Conservation (phyloP, 768 basidiomycete species). For the Macrolepiota dolichaula region DNA sequence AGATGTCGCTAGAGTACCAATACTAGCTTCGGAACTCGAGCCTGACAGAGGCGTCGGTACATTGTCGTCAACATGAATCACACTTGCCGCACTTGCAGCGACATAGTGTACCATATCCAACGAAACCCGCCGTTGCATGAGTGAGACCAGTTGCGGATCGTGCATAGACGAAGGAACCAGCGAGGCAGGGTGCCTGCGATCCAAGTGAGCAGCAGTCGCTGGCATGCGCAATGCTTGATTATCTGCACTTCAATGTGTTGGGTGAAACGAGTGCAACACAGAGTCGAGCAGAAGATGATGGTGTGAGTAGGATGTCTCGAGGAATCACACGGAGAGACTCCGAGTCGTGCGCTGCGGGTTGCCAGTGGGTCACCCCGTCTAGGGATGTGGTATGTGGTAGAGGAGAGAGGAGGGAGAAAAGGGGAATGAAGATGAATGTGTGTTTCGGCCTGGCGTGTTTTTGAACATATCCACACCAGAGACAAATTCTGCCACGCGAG, state of each 20-base stretch:
- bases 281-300: slow-evolving; percentile 16
- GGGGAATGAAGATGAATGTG: slow-evolving; percentile 7
- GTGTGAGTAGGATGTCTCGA: slow-evolving; percentile 28
- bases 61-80: slow-evolving; percentile 69
- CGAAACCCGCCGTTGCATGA: slow-evolving; percentile 76
- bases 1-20: neutral
- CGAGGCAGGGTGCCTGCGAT: slow-evolving; percentile 68
- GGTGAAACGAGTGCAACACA: slow-evolving; percentile 5
- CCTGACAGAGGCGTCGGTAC: neutral
- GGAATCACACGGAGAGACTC: slow-evolving; percentile 6
- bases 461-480: slow-evolving; percentile 11
- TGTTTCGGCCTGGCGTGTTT: slow-evolving; percentile 13
- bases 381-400: slow-evolving; percentile 33
- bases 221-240: neutral
- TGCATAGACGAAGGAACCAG: slow-evolving; percentile 75
- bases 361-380: slow-evolving; percentile 34
- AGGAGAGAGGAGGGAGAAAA: slow-evolving; percentile 19
- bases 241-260: neutral
- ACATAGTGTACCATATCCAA: slow-evolving; percentile 85
- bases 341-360: slow-evolving; percentile 12
- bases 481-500: slow-evolving; percentile 13
- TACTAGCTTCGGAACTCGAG: slow-evolving; percentile 6
- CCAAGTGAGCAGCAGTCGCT: neutral
- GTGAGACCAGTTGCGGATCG: slow-evolving; percentile 75
- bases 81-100: slow-evolving; percentile 70